These are phyloP conservation scores for Fusarium circinatum DNA, from an alignment of 2,329 filamentous ascomycete species.

Conservation along the genomic window DNA sequence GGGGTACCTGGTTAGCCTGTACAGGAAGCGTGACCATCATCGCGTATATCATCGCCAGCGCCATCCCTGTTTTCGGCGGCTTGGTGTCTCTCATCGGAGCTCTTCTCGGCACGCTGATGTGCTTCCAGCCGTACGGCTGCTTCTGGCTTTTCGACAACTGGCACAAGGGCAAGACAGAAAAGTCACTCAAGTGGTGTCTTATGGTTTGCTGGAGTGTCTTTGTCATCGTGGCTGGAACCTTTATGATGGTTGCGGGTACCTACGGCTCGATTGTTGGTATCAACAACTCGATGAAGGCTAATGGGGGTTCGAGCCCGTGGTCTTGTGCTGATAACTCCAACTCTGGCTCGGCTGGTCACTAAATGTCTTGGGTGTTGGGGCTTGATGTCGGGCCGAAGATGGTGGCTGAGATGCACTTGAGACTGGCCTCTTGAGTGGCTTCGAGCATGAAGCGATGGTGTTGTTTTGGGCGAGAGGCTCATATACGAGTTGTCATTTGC, in stretches of 20 bases:
- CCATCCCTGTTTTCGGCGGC: conserved; percentile 41
- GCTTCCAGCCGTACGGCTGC: conserved; percentile 44
- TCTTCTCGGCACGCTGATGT: conserved; percentile 44
- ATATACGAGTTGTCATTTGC: neutral
- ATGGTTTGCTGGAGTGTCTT: conserved; percentile 28
- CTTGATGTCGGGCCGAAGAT: neutral
- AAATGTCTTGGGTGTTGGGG: neutral
- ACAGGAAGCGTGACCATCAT: conserved; percentile 38
- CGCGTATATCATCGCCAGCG: conserved; percentile 43
- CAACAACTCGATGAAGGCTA: conserved; percentile 48
- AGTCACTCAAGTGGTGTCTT: conserved; percentile 10
- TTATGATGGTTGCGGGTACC: conserved; percentile 56
- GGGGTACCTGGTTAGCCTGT: conserved; percentile 47
- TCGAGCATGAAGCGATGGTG: neutral
- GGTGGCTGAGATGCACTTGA: neutral
- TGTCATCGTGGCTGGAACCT: conserved; percentile 40
- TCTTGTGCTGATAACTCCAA: conserved; percentile 57
- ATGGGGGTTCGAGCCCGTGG: conserved; percentile 52
- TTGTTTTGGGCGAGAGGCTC: neutral
- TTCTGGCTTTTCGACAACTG: conserved; percentile 47
- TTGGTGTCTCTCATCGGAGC: conserved; percentile 46
- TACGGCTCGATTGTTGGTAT: conserved; percentile 54
- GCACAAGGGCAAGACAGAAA: conserved; percentile 13
- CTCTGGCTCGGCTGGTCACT: conserved; percentile 27
- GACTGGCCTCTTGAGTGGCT: neutral